Evolutionary conservation across 306 rosid species (phyloP).

Genomic region (Vicia villosa): DNA sequence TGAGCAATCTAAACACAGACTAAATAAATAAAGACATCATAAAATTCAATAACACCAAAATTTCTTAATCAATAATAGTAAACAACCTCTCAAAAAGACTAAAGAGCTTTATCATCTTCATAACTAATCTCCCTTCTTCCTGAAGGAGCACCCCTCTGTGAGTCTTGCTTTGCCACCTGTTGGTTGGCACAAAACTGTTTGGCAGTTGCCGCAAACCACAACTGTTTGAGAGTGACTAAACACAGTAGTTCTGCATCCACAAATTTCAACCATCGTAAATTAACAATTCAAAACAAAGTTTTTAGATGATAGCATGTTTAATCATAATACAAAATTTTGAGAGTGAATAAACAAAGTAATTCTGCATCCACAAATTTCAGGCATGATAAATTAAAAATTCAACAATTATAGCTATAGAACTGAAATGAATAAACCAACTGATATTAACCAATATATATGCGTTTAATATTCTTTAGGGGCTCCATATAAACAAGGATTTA

Average conservation of each 20-base stretch:
- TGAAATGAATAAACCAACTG: too few species aligned
- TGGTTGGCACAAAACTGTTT: constrained; percentile 46
- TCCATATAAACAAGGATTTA: too few species aligned
- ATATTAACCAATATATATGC: too few species aligned
- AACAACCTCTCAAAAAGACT: constrained; percentile 29
- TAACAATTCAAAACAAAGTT: neutral
- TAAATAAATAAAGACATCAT: constrained; percentile 15
- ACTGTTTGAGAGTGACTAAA: constrained; percentile 50
- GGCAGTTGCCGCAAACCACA: constrained; percentile 43
- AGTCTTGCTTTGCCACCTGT: constrained; percentile 43
- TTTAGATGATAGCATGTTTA: too few species aligned
- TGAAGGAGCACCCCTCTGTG: constrained; percentile 44
- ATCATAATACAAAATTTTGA: constrained; percentile 30
- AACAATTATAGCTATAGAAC: neutral
- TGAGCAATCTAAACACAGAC: constrained; percentile 3
- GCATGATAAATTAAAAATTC: neutral
- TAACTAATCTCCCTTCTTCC: constrained; percentile 48
- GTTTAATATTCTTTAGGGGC: too few species aligned
- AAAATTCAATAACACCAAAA: constrained; percentile 23
- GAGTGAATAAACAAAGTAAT: constrained; percentile 42
- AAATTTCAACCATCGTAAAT: constrained; percentile 1
- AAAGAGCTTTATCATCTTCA: neutral
- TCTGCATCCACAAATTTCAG: constrained; percentile 32
- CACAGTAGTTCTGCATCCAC: constrained; percentile 40
- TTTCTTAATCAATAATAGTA: constrained; percentile 2